A percentile compares a stretch with the other conserved stretches of the same genome.
phyloP scores from a whole-genome alignment of 768 basidiomycete genomes.

The Tulasnella sp. region DNA sequence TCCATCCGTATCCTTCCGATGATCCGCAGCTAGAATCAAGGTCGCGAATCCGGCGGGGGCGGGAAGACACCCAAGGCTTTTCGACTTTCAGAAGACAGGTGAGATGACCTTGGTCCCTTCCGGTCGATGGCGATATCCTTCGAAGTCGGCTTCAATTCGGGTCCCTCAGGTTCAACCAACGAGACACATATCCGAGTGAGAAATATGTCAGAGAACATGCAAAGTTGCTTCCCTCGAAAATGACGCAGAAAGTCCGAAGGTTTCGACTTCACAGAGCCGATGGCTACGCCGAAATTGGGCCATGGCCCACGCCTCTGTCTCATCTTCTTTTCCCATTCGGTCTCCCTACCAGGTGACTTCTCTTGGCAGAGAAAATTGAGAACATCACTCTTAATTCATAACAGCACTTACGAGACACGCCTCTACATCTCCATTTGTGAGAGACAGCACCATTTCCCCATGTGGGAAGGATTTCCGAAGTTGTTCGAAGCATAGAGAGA shows the following conservation, averaged over 20 bases:
- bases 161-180: slow-evolving; percentile 6
- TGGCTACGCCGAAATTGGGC: slow-evolving; percentile 1
- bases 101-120: background rate
- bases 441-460: slow-evolving; percentile 1
- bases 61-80: slow-evolving; percentile 10
- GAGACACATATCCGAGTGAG: background rate
- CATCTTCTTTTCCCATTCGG: slow-evolving; percentile 6
- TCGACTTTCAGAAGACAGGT: background rate
- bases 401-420: background rate
- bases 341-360: background rate
- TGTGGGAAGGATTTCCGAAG: background rate
- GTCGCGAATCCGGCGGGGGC: background rate
- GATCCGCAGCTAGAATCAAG: background rate
- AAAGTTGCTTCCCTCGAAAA: background rate
- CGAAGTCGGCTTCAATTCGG: slow-evolving; percentile 5
- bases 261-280: background rate
- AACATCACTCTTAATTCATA: background rate
- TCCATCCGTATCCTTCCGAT: background rate
- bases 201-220: background rate
- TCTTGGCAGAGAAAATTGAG: background rate
- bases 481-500: background rate
- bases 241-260: background rate
- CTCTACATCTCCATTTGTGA: background rate
- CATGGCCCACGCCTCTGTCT: background rate
- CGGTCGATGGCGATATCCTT: slow-evolving; percentile 7